Conservation (phyloP, 2,329 filamentous ascomycete genomes). For the Pyricularia pennisetigena region DNA sequence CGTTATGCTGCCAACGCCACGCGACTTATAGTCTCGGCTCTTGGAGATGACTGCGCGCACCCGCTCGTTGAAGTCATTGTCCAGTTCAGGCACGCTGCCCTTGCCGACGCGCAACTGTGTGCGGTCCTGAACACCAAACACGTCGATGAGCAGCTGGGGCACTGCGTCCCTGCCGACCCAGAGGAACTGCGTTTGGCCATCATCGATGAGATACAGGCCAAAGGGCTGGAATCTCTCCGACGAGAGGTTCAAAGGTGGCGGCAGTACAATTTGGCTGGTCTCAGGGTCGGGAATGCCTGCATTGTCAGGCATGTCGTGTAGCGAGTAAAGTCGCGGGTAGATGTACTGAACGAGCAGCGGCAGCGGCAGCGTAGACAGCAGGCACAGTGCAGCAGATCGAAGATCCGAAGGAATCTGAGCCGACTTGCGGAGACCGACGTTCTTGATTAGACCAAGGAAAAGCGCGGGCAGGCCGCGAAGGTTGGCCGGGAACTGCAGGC, state of each 20-base stretch:
- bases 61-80: constrained; percentile 94
- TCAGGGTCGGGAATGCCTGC: constrained; percentile 77
- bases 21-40: constrained; percentile 76
- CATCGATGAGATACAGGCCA: constrained; percentile 91
- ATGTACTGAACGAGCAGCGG: constrained; percentile 91
- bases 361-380: constrained; percentile 86
- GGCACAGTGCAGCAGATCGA: constrained; percentile 81
- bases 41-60: constrained; percentile 86
- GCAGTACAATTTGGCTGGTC: constrained; percentile 82
- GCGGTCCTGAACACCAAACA: constrained; percentile 81
- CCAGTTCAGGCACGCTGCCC: constrained; percentile 72
- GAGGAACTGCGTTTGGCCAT: constrained; percentile 94
- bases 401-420: constrained; percentile 91
- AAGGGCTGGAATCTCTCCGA: constrained; percentile 82
- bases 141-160: constrained; percentile 76
- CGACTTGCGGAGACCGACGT: constrained; percentile 86
- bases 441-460: constrained; percentile 92
- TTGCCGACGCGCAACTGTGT: constrained; percentile 86
- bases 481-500: constrained; percentile 90
- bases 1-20: constrained; percentile 87
- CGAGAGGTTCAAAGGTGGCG: constrained; percentile 74
- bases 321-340: constrained; percentile 72
- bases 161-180: constrained; percentile 94
- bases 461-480: constrained; percentile 78
- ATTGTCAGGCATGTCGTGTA: constrained; percentile 94